Conservation (phyloP, 2,329 filamentous ascomycete genomes). For the Colletotrichum sp. region DNA sequence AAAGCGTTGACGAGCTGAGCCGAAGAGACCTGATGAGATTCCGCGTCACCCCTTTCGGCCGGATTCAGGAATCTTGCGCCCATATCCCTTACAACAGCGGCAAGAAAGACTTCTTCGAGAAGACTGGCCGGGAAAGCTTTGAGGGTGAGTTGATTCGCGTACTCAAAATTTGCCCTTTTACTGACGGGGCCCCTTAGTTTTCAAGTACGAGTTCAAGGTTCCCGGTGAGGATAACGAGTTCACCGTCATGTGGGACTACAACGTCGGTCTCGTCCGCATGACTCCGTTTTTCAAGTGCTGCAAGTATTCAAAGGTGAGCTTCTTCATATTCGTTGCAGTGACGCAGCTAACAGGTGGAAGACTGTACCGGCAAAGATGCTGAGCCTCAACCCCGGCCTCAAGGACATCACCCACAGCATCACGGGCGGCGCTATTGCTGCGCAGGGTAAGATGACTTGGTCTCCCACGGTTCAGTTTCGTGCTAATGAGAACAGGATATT, state of each 20-base stretch:
- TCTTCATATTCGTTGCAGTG: not conserved
- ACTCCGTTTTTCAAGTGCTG: conserved; percentile 94
- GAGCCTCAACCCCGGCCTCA: conserved; percentile 77
- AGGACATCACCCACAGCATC: conserved; percentile 91
- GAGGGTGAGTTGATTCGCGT: conserved; percentile 66
- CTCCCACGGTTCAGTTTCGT: not conserved
- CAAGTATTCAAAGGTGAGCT: conserved; percentile 77
- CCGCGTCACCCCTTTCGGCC: conserved; percentile 68
- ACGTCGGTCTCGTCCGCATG: conserved; percentile 89
- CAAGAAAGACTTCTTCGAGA: conserved; percentile 87
- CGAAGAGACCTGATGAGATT: conserved; percentile 66
- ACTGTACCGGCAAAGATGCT: conserved; percentile 88
- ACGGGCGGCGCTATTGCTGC: conserved; percentile 90
- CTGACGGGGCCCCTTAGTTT: conserved; percentile 58
- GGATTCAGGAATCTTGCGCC: conserved; percentile 65
- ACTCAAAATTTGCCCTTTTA: not conserved
- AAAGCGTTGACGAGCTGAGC: conserved; percentile 65
- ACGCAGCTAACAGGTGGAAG: conserved; percentile 49
- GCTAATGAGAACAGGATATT: conserved; percentile 71
- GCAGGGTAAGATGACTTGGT: conserved; percentile 68
- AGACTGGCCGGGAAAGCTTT: conserved; percentile 86
- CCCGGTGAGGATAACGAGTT: conserved; percentile 71
- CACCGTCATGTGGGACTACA: conserved; percentile 96
- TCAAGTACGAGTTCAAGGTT: conserved; percentile 81
- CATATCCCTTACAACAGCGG: conserved; percentile 95